Evolutionary conservation across 768 basidiomycete genomes (phyloP).

Genomic region (Kwoniella heveanensis): DNA sequence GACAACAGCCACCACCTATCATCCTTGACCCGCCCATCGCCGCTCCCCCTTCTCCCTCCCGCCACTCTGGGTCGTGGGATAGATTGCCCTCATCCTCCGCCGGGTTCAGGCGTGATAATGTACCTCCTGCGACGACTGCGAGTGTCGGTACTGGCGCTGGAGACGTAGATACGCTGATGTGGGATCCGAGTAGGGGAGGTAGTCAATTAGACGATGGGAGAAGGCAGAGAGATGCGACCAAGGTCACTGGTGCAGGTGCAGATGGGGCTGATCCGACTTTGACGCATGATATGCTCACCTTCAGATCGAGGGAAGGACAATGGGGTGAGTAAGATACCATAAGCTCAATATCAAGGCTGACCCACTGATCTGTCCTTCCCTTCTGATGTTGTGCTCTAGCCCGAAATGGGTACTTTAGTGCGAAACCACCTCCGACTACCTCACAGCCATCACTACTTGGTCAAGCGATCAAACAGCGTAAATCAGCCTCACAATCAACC

Average conservation of each 20-base stretch:
- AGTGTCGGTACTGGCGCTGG: background rate
- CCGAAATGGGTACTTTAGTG: constrained; percentile 44
- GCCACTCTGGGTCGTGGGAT: background rate
- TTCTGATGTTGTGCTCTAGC: constrained; percentile 25
- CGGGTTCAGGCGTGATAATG: background rate
- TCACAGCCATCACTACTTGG: constrained; percentile 21
- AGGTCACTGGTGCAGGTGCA: constrained; percentile 24
- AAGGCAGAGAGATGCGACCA: constrained; percentile 29
- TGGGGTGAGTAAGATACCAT: constrained; percentile 50
- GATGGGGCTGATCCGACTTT: constrained; percentile 44
- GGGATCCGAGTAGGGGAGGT: constrained; percentile 34
- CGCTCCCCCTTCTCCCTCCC: constrained; percentile 13
- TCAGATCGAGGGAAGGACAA: constrained; percentile 37
- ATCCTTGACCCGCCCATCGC: constrained; percentile 18
- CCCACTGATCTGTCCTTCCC: too few species aligned
- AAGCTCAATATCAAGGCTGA: too few species aligned
- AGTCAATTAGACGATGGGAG: constrained; percentile 28
- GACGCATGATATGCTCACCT: constrained; percentile 40
- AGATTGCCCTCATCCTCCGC: background rate
- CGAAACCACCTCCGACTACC: constrained; percentile 18
- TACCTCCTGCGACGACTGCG: background rate
- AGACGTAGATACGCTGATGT: constrained; percentile 2
- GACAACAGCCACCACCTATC: constrained; percentile 18
- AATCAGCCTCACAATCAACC: constrained; percentile 2
- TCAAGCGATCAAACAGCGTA: constrained; percentile 25